A percentile compares a stretch with the other conserved stretches of the same genome.
Conservation (phyloP, 2,329 filamentous ascomycete genomes). For the Aspergillus chevalieri region DNA sequence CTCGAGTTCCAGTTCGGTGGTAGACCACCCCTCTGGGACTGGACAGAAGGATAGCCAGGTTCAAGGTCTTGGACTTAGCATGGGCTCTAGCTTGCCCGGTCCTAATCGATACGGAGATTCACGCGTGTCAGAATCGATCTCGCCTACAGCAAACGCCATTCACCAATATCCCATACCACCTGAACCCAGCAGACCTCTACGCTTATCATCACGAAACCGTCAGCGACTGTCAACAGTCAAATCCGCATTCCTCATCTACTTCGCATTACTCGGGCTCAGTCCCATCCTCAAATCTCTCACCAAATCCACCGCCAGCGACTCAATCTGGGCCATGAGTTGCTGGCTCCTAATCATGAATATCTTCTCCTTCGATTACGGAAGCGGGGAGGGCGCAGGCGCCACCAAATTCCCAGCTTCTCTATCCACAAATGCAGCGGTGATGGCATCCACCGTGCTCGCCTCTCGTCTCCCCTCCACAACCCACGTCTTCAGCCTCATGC, state of each 20-base stretch:
- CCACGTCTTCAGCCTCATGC: constrained; percentile 87
- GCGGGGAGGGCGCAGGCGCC: constrained; percentile 40
- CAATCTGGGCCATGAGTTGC: constrained; percentile 94
- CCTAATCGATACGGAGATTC: constrained; percentile 23
- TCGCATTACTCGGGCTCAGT: constrained; percentile 80
- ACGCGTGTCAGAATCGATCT: constrained; percentile 41
- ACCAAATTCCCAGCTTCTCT: constrained; percentile 56
- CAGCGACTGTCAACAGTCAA: constrained; percentile 75
- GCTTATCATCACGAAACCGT: constrained; percentile 51
- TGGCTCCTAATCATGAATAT: constrained; percentile 93
- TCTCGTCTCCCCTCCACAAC: constrained; percentile 83
- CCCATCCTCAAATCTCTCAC: constrained; percentile 97
- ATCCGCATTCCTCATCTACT: constrained; percentile 88
- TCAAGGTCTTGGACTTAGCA: constrained; percentile 39
- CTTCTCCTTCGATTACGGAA: constrained; percentile 95
- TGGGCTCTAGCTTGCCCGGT: constrained; percentile 32
- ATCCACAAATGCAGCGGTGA: constrained; percentile 91
- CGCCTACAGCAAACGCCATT: constrained; percentile 17
- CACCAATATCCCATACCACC: constrained; percentile 12
- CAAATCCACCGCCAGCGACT: constrained; percentile 82
- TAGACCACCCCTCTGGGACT: constrained; percentile 24
- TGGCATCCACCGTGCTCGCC: constrained; percentile 91
- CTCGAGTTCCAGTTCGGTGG: constrained; percentile 36
- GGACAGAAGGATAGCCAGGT: constrained; percentile 25
- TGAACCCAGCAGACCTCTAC: constrained; percentile 20